Base-by-base conservation (phyloP, 768 basidiomycete genomes). In the Lactarius psammicola region DNA sequence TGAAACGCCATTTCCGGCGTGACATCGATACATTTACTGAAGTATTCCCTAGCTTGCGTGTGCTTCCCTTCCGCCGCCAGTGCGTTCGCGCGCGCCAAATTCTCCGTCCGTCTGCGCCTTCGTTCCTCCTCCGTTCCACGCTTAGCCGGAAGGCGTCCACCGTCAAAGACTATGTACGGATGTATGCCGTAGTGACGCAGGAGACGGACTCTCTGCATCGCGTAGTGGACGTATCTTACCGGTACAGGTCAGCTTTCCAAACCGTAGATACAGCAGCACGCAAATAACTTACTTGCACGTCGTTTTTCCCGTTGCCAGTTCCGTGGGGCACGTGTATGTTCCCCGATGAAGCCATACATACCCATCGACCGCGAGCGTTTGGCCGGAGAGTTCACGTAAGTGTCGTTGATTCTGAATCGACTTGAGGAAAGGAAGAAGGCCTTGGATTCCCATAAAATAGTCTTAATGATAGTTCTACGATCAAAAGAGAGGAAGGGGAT, bases 1-100 rank as follows among this genome's bases (percentile, higher is more conserved):
- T 98, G 97, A 74, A 84, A 95, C 2, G 96, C 96, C 94, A 98
- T 95, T 76, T 95, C 89, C 1, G 97, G 95, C 4, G 94, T 96
- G 49, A 99, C 92, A 69, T 99, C 97, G 59, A 98, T 79, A 70
- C 90, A 93, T 76, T 95, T 97, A 71, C 90, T 82, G 73, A 92
- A 98, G 75, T 79, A 85, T 18, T 98, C 95, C 10, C 95, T 82
- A 33, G 97, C 97, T 72, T 94, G 87, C 33, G 78, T 80, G 69
- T 85, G 81, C 73, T 87, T 88, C 20, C 95, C 95, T 74, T 94
- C 89, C 13, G 86, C 84, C 20, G 87, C 79, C 13, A 98, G 79
- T 0, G 83, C 80, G 38, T 88, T 86, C 10, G 90, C 97, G 56
- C 84, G 84, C 4, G 87, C 82, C 3, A 92, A 81, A 71, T 87